Percentiles rank a stretch among this genome's conserved stretches.
Evolutionary conservation across 306 rosid genomes (phyloP).

Genomic region (Acacia melanoxylon): DNA sequence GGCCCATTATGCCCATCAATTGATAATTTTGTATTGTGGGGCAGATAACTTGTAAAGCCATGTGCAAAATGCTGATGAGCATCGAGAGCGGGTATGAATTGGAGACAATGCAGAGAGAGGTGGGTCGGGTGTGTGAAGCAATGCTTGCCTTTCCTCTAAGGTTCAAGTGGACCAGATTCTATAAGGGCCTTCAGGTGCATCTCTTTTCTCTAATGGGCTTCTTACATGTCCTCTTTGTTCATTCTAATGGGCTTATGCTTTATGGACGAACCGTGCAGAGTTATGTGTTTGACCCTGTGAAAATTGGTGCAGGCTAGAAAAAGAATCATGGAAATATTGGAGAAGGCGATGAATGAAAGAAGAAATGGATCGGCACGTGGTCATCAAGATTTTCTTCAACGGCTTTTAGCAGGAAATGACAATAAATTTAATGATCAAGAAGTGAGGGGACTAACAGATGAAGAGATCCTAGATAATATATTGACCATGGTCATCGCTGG

Average conservation of each 20-base stretch:
- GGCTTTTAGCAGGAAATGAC: conserved; percentile 40
- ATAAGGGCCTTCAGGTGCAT: conserved; percentile 73
- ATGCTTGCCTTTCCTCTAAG: conserved; percentile 79
- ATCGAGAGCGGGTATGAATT: conserved; percentile 48
- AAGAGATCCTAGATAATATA: conserved; percentile 78
- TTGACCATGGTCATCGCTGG: conserved; percentile 88
- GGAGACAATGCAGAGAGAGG: conserved; percentile 51
- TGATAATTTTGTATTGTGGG: neutral
- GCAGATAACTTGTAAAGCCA: conserved; percentile 79
- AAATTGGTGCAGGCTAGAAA: conserved; percentile 60
- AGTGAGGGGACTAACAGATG: conserved; percentile 44
- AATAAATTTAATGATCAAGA: conserved; percentile 27
- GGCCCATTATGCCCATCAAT: neutral
- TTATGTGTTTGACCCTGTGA: neutral
- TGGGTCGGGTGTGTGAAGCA: conserved; percentile 58
- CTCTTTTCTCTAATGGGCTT: neutral
- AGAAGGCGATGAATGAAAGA: conserved; percentile 53
- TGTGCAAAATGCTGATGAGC: conserved; percentile 81
- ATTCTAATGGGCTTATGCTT: neutral
- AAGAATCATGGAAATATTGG: conserved; percentile 58
- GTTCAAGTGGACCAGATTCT: conserved; percentile 68
- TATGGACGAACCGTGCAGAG: neutral
- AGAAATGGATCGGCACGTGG: conserved; percentile 32
- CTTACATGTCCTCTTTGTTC: neutral
- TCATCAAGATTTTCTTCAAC: conserved; percentile 62